These are phyloP conservation scores for Panaeolus cyanescens DNA, from an alignment of 768 basidiomycete species.

Conservation along the genomic window DNA sequence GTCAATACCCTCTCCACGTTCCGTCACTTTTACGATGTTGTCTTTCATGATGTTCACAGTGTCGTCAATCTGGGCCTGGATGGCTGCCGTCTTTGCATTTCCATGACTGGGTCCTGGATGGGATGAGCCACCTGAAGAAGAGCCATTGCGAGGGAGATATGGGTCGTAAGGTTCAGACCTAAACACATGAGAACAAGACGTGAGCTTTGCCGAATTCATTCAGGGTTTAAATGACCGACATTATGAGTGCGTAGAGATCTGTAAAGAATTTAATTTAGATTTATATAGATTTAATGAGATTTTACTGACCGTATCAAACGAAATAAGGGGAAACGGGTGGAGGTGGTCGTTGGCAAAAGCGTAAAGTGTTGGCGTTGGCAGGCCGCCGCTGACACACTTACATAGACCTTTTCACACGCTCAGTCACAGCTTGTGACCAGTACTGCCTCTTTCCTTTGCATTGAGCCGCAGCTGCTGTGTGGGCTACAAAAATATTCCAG, in stretches of 20 bases:
- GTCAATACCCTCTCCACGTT: conserved; percentile 93
- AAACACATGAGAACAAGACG: conserved; percentile 8
- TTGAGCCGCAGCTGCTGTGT: neutral
- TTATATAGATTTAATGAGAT: neutral
- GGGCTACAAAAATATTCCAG: neutral
- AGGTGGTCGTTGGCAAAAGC: conserved; percentile 26
- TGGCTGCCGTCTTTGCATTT: conserved; percentile 88
- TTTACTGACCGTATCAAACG: conserved; percentile 43
- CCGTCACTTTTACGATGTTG: conserved; percentile 95
- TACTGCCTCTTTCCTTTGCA: neutral
- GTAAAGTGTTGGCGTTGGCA: neutral
- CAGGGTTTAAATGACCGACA: conserved; percentile 30
- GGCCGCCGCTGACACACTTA: neutral
- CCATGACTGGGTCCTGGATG: conserved; percentile 43
- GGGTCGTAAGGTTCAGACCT: conserved; percentile 99
- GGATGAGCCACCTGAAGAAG: conserved; percentile 46
- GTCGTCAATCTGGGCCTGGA: conserved; percentile 96
- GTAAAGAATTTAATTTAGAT: neutral
- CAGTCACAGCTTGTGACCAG: neutral
- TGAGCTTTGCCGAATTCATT: conserved; percentile 5
- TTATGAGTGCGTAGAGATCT: conserved; percentile 37
- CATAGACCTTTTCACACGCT: neutral
- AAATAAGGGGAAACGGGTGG: conserved; percentile 22
- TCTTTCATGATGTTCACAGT: conserved; percentile 98
- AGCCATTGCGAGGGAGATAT: conserved; percentile 84